Percentiles rank a stretch among this genome's conserved stretches.
These are phyloP conservation scores for Basidiobolus meristosporus DNA, from an alignment of 371 early-diverging fungal species.

Conservation along the genomic window DNA sequence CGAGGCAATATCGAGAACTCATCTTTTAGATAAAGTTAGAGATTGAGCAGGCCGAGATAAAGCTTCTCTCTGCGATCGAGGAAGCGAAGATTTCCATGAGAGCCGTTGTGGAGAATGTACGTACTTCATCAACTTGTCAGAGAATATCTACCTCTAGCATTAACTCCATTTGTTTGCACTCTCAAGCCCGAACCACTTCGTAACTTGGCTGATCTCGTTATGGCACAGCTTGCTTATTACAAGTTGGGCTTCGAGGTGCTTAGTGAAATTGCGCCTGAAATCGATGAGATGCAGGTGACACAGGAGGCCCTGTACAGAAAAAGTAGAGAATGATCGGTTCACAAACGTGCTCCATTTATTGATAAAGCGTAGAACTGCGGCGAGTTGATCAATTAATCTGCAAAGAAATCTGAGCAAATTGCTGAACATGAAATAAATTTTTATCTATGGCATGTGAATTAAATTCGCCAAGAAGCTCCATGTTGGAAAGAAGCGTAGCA, in stretches of 20 bases:
- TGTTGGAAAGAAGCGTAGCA: too few relatives aligned
- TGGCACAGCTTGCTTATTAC: conserved; percentile 64
- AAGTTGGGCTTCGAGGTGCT: conserved; percentile 61
- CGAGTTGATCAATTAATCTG: too few relatives aligned
- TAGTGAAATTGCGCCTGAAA: conserved; percentile 68
- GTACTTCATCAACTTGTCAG: conserved; percentile 1
- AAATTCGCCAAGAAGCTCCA: too few relatives aligned
- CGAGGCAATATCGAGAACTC: too few relatives aligned
- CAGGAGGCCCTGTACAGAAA: conserved; percentile 70
- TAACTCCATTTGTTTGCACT: too few relatives aligned
- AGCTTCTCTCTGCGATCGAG: conserved; percentile 79
- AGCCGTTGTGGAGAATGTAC: conserved; percentile 57
- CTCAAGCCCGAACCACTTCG: conserved; percentile 62
- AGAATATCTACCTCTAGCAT: too few relatives aligned
- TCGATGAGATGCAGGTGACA: conserved; percentile 79
- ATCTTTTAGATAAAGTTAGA: conserved; percentile 35
- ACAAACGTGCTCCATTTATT: too few relatives aligned
- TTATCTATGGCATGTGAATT: too few relatives aligned
- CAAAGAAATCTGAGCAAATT: too few relatives aligned
- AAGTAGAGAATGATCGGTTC: conserved; percentile 21
- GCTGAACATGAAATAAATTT: too few relatives aligned
- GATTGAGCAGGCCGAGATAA: conserved; percentile 78
- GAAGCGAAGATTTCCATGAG: conserved; percentile 83
- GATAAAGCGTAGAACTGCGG: too few relatives aligned
- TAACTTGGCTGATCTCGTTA: conserved; percentile 62